A percentile compares a stretch with the other conserved stretches of the same genome.
Conservation (phyloP, 2,329 filamentous ascomycete genomes). For the Stagonosporopsis tanaceti region DNA sequence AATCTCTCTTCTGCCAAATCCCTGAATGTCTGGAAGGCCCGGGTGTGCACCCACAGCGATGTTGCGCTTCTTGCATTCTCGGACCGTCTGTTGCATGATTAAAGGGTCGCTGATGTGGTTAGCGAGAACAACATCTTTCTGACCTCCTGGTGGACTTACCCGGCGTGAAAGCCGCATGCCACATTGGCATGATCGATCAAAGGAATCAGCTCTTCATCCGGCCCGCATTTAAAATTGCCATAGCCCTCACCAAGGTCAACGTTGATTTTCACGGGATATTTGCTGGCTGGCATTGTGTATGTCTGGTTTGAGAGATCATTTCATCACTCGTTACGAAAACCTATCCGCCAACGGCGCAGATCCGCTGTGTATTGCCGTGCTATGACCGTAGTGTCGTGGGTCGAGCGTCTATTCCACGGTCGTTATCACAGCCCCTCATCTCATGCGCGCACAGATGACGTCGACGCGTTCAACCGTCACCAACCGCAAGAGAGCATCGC, state of each 20-base stretch:
- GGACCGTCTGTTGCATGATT: slow-evolving; percentile 70
- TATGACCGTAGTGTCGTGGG: slow-evolving; percentile 22
- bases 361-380: slow-evolving; percentile 11
- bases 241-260: slow-evolving; percentile 64
- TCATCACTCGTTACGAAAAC: slow-evolving; percentile 1
- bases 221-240: slow-evolving; percentile 61
- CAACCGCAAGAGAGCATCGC: slow-evolving; percentile 19
- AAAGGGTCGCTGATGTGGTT: slow-evolving; percentile 59
- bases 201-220: slow-evolving; percentile 67
- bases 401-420: slow-evolving; percentile 9
- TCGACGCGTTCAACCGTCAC: slow-evolving; percentile 18
- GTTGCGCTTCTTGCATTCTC: slow-evolving; percentile 64
- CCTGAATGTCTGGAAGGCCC: slow-evolving; percentile 69
- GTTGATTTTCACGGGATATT: slow-evolving; percentile 62
- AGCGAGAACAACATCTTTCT: neutral
- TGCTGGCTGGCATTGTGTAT: slow-evolving; percentile 57
- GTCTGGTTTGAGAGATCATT: slow-evolving; percentile 2
- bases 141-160: slow-evolving; percentile 22
- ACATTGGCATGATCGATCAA: slow-evolving; percentile 70
- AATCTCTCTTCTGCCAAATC: slow-evolving; percentile 70
- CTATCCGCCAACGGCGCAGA: neutral
- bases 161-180: slow-evolving; percentile 67
- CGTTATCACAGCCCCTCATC: slow-evolving; percentile 24
- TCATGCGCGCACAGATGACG: slow-evolving; percentile 22
- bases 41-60: slow-evolving; percentile 70